Base-by-base conservation (phyloP, 352 stramenopile species). In the Halophytophthora polymorphica region DNA sequence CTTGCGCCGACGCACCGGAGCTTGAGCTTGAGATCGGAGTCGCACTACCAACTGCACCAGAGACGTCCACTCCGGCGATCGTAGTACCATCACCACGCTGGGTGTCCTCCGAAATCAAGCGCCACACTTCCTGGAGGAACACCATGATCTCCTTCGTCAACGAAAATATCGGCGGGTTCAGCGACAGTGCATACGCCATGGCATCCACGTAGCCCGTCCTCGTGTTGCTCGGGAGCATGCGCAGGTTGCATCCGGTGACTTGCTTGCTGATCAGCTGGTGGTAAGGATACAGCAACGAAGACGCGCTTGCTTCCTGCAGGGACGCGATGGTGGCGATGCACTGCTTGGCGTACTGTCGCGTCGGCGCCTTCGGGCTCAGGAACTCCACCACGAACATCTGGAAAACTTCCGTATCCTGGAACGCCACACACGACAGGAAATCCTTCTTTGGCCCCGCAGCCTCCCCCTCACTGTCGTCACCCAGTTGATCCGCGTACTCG, bases 311-410 rank as follows among this genome's bases (percentile, higher is more conserved):
- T 29, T 74, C 61, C 10, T 83, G 70, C 12, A 92, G 61, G 25
- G 57, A 56, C 14, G 81, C 83, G 19, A 92, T 69, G 6, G 69
- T 59, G 10, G 58, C 51, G 22, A 95, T 90, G 29, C 79, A 89
- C 39, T 80, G 53, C 35, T 92, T 91, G 1, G 82, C 85, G 44
- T 81, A 90, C 35, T 73, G 53, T 25, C 85, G 69, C 41, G 83
- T 71, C n/a, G 81, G 70, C 1, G 77, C 59, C 36, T 88, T 90
- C 11, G 81, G 56, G 51, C 81, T 95, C 43, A 95, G 50, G 23
- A 92, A 88, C 42, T 95, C 83, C 23, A 93, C 82, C n/a, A 95
- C 78, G 49, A 93, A 78, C 58, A 93, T 84, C 50, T 93, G 82
- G 23, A 95, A 84, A 8, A 95, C 68, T 45, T 95, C 85, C 2